Percentiles rank a stretch among this genome's conserved stretches.
phyloP scores from a whole-genome alignment of 23 red algal genomes.

The Pyropia yezoensis region DNA sequence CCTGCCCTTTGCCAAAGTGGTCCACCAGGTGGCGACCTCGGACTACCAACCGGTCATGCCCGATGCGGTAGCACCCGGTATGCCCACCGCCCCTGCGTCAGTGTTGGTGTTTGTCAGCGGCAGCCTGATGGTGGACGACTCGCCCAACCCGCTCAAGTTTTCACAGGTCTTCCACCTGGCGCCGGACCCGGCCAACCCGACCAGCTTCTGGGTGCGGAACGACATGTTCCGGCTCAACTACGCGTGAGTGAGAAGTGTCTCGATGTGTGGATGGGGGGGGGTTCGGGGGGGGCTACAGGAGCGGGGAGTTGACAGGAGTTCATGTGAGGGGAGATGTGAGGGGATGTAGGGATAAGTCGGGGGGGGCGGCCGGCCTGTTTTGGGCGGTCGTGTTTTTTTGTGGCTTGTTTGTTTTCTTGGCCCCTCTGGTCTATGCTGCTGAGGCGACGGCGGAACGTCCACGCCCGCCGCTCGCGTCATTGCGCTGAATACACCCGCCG shows the following conservation, averaged over 20 bases:
- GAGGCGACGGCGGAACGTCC: no score
- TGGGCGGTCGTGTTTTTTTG: no score
- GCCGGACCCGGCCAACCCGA: constrained; percentile 34
- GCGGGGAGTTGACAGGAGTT: no score
- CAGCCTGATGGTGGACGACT: constrained; percentile 80
- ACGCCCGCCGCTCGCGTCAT: no score
- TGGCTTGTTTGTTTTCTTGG: no score
- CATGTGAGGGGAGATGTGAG: no score
- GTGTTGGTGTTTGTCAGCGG: constrained; percentile 90
- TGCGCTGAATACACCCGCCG: no score
- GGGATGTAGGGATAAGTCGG: no score
- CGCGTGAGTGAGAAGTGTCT: constrained; percentile 2
- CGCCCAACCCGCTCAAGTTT: constrained; percentile 79
- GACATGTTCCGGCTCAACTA: constrained; percentile 93
- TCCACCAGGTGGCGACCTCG: constrained; percentile 77
- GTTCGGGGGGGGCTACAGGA: no score
- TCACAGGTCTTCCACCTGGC: constrained; percentile 82
- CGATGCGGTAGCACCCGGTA: constrained; percentile 1
- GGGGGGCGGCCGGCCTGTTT: no score
- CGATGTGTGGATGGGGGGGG: no score
- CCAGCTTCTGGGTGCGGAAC: constrained; percentile 76
- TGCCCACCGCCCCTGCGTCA: constrained; percentile 22
- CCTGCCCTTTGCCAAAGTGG: constrained; percentile 80
- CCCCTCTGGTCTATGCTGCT: no score
- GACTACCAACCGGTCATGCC: constrained; percentile 58